A percentile compares a stretch with the other conserved stretches of the same genome.
phyloP scores from a whole-genome alignment of 2,329 filamentous ascomycete genomes.

The Paraphaeosphaeria sporulosa region DNA sequence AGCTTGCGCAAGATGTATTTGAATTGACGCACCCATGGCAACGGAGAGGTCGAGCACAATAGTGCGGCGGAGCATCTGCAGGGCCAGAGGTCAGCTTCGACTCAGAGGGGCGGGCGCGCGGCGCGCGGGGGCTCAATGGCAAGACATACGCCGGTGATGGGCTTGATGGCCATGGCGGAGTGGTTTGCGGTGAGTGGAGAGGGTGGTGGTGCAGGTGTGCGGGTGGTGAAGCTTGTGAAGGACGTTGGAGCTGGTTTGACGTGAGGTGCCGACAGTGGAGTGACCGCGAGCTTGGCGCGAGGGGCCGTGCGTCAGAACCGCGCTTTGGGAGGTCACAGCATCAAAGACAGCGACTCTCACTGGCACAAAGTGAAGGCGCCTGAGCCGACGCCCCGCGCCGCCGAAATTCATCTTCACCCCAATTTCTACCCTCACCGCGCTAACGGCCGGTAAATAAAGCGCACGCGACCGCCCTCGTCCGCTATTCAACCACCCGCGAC shows the following conservation, averaged over 20 bases:
- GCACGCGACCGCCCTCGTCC: slow-evolving; percentile 11
- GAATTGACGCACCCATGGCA: slow-evolving; percentile 64
- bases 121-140: slow-evolving; percentile 38
- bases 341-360: slow-evolving; percentile 23
- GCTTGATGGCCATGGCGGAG: slow-evolving; percentile 55
- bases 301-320: slow-evolving; percentile 19
- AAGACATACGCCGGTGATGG: slow-evolving; percentile 59
- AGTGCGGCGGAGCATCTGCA: slow-evolving; percentile 70
- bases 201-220: slow-evolving; percentile 34
- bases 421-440: background rate
- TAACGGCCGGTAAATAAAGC: background rate
- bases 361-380: slow-evolving; percentile 5
- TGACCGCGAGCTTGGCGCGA: slow-evolving; percentile 19
- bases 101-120: slow-evolving; percentile 14
- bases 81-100: slow-evolving; percentile 35
- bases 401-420: background rate
- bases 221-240: slow-evolving; percentile 38
- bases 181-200: slow-evolving; percentile 35
- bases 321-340: slow-evolving; percentile 27
- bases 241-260: slow-evolving; percentile 34
- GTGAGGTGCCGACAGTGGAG: slow-evolving; percentile 38
- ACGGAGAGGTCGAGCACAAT: slow-evolving; percentile 73
- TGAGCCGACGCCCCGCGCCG: background rate
- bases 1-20: slow-evolving; percentile 1
- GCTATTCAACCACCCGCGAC: slow-evolving; percentile 19